A percentile compares a stretch with the other conserved stretches of the same genome.
These are phyloP conservation scores for Alternaria gaisen DNA, from an alignment of 2,329 filamentous ascomycete genomes.

Conservation along the genomic window DNA sequence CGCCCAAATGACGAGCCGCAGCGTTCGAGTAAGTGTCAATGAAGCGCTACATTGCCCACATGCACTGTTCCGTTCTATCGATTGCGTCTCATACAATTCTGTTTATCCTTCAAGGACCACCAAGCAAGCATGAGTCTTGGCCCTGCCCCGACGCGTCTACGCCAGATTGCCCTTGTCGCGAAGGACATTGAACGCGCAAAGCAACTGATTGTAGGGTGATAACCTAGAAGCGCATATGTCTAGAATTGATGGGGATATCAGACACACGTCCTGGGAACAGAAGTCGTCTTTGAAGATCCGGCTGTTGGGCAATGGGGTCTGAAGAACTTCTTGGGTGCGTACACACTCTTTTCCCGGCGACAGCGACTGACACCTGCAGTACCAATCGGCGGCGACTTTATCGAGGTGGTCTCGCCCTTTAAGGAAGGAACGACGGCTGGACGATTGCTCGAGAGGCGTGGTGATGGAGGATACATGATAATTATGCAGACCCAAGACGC, in stretches of 20 bases:
- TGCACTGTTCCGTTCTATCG: not conserved
- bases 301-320: constrained; percentile 52
- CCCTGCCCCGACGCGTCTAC: constrained; percentile 42
- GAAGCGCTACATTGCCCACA: not conserved
- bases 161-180: constrained; percentile 48
- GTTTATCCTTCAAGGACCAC: constrained; percentile 11
- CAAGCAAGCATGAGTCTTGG: constrained; percentile 9
- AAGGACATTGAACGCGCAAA: constrained; percentile 39
- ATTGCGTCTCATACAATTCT: not conserved
- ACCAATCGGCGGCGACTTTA: constrained; percentile 55
- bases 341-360: not conserved
- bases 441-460: constrained; percentile 53
- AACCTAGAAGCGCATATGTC: not conserved
- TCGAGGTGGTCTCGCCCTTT: constrained; percentile 55
- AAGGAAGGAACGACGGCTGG: constrained; percentile 52
- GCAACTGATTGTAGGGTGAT: constrained; percentile 34
- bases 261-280: constrained; percentile 51
- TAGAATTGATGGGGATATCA: constrained; percentile 19
- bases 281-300: constrained; percentile 53
- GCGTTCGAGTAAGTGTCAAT: constrained; percentile 1
- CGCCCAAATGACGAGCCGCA: constrained; percentile 1
- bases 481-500: constrained; percentile 59
- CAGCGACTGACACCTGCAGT: constrained; percentile 36
- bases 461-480: constrained; percentile 60
- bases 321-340: constrained; percentile 52